Base-by-base conservation (phyloP, 805 yeast species). In the Metschnikowia picachoensis region DNA sequence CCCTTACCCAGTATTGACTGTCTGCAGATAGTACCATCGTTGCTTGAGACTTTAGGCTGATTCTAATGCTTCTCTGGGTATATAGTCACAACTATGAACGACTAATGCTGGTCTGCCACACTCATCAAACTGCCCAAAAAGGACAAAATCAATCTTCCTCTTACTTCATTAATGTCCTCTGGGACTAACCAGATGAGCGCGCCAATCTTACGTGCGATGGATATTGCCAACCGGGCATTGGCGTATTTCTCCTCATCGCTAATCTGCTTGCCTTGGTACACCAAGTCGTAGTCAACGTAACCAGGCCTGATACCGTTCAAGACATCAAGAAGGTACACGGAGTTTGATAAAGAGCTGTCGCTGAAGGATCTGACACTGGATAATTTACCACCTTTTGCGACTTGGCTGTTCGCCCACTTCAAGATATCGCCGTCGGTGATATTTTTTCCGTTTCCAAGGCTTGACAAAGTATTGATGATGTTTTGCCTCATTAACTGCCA, bases 401-500 rank as follows among this genome's bases (percentile, higher is more conserved):
- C 96, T 65, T 85, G 87, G 28, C 79, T 82, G 62, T 90, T 91
- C 30, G 97, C 98, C 99, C 99, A 94, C 61, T 78, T 80, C 65
- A 94, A 77, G 37, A 94, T 91, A 63, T 94, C 97, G 30, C 80
- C 49, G 70, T 94, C 99, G 16, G 87, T 70, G 56, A 91, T 71
- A 35, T 52, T 53, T 53, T 85, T 90, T 58, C 80, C 78, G 51
- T 95, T 95, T 46, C 81, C 79, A 53, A 94, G 73, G 35, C 81
- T 76, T 42, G 85, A 77, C 61, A 94, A 77, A 2, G 99, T 94
- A 56, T 83, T 79, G 50, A 83, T 84, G 59, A 94, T 95, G 68
- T 94, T 94, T 66, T 96, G 81, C 66, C 99, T 83, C 99, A 94
- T 94, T 61, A 94, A 78, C 75, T 94, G 99, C 99, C 99, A 94